Evolutionary conservation across 169 alveolate genomes (phyloP), one percentile per base, ranked within the genome.

Genomic region (Eimeria tenella): DNA sequence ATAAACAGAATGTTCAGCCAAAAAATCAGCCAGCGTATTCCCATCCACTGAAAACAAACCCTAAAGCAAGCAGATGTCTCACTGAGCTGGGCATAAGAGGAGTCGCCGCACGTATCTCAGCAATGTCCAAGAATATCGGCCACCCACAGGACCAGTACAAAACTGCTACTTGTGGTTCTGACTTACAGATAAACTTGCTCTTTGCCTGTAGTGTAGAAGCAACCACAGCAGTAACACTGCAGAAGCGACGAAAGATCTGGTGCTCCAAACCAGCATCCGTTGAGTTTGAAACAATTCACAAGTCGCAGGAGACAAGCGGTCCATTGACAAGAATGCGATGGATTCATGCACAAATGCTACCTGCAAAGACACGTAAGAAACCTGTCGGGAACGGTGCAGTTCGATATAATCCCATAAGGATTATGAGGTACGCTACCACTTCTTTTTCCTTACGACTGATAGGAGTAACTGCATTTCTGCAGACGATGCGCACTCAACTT

Each of bases 21-120:
- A 70, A 71, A 89, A 15, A 89, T 56, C 19, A 89, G 60, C 87
- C 94, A 73, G 79, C 94, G 94, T 15, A 89, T 71, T 70, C 94
- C 87, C 91, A 83, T 83, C 91, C 91, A 83, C 91, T 83, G 91
- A 31, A 83, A 21, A 77, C 77, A 83, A 19, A 23, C 91, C 52
- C 71, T 10, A 58, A 52, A 21, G 73, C 73, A 81, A 3, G 74
- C 21, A 31, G 42, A 0, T 31, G 0, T 31, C 0, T 31, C 42
- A 31, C 2, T 31, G 42, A 31, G 42, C 42, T 31, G 42, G 42
- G 42, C 42, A 31, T 31, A 31, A 31, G 42, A 31, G 42, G 42
- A 31, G 42, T 2, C 42, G 42, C 42, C 42, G 42, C 42, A 31
- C 42, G 42, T 31, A 31, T 31, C 42, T 31, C 42, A 2, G 42